phyloP scores from a whole-genome alignment of 441 rosid genomes.

The Populus hybrid region DNA sequence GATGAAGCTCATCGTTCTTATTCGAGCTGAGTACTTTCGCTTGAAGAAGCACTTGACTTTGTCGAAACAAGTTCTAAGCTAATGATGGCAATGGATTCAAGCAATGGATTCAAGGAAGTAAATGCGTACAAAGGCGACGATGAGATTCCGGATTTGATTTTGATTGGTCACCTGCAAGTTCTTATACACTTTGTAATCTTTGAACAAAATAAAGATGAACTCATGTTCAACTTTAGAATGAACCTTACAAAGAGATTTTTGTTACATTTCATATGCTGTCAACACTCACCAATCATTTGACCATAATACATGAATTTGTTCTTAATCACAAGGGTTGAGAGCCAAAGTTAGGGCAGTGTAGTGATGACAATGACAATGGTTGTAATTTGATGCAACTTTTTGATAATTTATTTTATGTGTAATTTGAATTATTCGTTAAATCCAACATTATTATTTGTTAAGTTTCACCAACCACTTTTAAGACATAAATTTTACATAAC shows the following conservation, averaged over 20 bases:
- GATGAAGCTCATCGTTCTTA: conserved; percentile 20
- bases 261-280: background rate
- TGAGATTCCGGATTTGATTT: background rate
- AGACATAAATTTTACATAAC: too few species aligned
- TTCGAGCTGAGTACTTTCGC: conserved; percentile 28
- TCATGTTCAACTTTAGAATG: background rate
- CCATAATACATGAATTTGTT: background rate
- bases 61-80: background rate
- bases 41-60: conserved; percentile 11
- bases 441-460: too few species aligned
- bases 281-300: background rate
- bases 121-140: background rate
- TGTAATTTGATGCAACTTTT: background rate
- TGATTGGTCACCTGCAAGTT: conserved; percentile 1
- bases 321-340: background rate
- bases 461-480: too few species aligned
- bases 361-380: background rate
- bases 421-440: too few species aligned
- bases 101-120: background rate
- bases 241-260: background rate
- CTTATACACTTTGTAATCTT: too few species aligned
- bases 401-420: background rate
- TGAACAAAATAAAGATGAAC: background rate
- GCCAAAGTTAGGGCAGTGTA: background rate
- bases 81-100: too few species aligned